These are phyloP conservation scores for Trichophyton equinum DNA, from an alignment of 2,329 filamentous ascomycete genomes.

Conservation along the genomic window DNA sequence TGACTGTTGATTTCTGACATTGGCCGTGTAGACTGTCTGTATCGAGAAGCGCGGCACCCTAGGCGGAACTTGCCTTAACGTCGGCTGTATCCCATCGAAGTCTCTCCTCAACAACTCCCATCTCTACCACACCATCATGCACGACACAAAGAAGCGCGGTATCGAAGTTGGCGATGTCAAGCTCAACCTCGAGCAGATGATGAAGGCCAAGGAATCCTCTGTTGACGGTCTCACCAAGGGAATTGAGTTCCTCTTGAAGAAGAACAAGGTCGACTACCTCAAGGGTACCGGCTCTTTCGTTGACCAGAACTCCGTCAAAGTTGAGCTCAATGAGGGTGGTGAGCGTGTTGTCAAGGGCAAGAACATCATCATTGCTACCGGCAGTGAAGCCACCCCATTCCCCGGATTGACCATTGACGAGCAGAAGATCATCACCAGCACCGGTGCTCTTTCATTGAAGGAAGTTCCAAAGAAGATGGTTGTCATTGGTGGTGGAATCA, in stretches of 20 bases:
- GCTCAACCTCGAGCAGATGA: conserved; percentile 87
- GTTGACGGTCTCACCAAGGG: conserved; percentile 86
- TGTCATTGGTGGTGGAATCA: conserved; percentile 96
- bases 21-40: conserved; percentile 62
- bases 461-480: conserved; percentile 93
- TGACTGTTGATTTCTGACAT: background rate
- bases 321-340: conserved; percentile 80
- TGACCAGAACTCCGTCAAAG: conserved; percentile 82
- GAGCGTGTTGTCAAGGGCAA: conserved; percentile 78
- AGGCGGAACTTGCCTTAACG: conserved; percentile 95
- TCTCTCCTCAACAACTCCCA: conserved; percentile 99
- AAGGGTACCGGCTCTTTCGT: conserved; percentile 83
- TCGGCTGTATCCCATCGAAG: conserved; percentile 98
- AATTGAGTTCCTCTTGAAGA: conserved; percentile 96
- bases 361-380: conserved; percentile 97
- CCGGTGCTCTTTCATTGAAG: conserved; percentile 76
- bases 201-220: conserved; percentile 96
- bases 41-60: conserved; percentile 96
- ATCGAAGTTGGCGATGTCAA: conserved; percentile 97
- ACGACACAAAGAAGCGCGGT: conserved; percentile 93
- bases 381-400: conserved; percentile 90
- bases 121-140: conserved; percentile 90
- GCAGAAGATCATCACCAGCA: conserved; percentile 94
- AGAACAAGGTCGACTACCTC: conserved; percentile 97
- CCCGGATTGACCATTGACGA: conserved; percentile 92